Evolutionary conservation across 2,329 filamentous ascomycete species (phyloP).

Genomic region (Venturia nashicola): DNA sequence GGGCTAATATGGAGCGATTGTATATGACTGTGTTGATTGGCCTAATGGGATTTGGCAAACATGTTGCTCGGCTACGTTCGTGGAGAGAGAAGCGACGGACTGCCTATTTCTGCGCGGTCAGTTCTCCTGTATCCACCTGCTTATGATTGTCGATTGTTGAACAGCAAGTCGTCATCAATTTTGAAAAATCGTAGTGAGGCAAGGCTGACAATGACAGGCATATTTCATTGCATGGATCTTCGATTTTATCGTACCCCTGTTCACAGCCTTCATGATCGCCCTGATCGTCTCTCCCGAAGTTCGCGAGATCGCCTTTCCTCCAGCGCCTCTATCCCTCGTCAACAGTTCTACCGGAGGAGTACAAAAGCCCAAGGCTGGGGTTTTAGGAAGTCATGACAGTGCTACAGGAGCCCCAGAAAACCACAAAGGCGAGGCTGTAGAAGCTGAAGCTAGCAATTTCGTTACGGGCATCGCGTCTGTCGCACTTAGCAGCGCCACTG

Average conservation of each 20-base stretch:
- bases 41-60: constrained; percentile 55
- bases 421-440: constrained; percentile 70
- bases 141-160: neutral
- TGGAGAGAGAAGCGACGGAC: constrained; percentile 67
- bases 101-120: constrained; percentile 47
- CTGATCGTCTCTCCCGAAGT: constrained; percentile 55
- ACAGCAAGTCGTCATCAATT: neutral
- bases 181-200: neutral
- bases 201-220: constrained; percentile 19
- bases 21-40: constrained; percentile 69
- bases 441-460: constrained; percentile 72
- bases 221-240: constrained; percentile 58
- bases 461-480: constrained; percentile 62
- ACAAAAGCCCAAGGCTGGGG: constrained; percentile 64
- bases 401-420: constrained; percentile 74
- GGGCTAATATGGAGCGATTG: constrained; percentile 63
- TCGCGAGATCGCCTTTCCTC: constrained; percentile 57
- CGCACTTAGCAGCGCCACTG: constrained; percentile 61
- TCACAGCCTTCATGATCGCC: constrained; percentile 47
- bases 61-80: constrained; percentile 62
- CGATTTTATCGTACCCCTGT: constrained; percentile 54
- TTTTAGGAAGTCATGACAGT: constrained; percentile 63
- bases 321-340: constrained; percentile 63
- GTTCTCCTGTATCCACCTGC: constrained; percentile 10
- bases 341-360: constrained; percentile 57